Conservation (phyloP, 2,329 filamentous ascomycete species). For the Aspergillus thermomutatus region DNA sequence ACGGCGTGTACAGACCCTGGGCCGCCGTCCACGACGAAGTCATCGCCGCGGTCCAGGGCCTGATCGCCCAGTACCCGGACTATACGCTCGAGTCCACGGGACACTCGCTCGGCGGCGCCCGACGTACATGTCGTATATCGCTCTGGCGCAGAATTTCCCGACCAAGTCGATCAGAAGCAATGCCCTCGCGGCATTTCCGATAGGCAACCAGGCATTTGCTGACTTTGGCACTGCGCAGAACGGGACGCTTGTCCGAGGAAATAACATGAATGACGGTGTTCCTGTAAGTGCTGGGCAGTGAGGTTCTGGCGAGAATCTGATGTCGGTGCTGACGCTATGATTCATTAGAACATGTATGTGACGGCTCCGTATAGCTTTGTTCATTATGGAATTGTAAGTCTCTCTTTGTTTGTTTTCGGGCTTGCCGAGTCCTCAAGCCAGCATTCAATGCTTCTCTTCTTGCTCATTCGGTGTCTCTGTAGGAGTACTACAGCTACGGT, state of each 20-base stretch:
- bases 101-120: conserved; percentile 29
- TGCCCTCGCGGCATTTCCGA: conserved; percentile 32
- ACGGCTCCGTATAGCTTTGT: conserved; percentile 18
- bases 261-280: conserved; percentile 26
- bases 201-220: conserved; percentile 27
- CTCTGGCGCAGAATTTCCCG: conserved; percentile 30
- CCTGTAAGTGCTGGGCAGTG: conserved; percentile 15
- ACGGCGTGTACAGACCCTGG: conserved; percentile 25
- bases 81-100: conserved; percentile 29
- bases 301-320: background rate
- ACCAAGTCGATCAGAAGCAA: conserved; percentile 26
- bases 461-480: background rate
- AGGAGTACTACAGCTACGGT: conserved; percentile 29
- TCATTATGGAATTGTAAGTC: conserved; percentile 26
- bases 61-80: conserved; percentile 24
- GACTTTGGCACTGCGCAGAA: conserved; percentile 20
- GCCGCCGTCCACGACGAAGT: conserved; percentile 25
- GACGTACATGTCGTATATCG: conserved; percentile 32
- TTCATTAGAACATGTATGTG: conserved; percentile 24
- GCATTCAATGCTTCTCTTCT: background rate
- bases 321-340: background rate
- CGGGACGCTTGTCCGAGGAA: conserved; percentile 25
- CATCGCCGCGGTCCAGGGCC: conserved; percentile 25
- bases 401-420: background rate
- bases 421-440: background rate